Evolutionary conservation across 257 asterid species (phyloP).

Genomic region (Fraxinus americana): DNA sequence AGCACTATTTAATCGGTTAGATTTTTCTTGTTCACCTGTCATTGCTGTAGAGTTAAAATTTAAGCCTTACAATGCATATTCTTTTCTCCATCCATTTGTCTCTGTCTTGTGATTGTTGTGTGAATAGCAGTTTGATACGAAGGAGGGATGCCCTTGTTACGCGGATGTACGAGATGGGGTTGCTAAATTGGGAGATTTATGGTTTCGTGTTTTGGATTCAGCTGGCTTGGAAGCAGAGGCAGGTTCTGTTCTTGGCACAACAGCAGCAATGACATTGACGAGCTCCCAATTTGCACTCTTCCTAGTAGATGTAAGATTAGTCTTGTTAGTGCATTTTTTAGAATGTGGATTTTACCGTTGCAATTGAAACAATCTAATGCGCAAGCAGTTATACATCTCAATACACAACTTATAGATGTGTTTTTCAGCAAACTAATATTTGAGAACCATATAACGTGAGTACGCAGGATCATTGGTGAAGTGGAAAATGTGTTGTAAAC

Average conservation of each 20-base stretch:
- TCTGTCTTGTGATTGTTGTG: conserved; percentile 21
- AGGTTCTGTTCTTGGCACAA: conserved; percentile 92
- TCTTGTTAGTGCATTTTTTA: conserved; percentile 12
- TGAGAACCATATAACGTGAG: conserved; percentile 6
- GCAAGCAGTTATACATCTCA: conserved; percentile 8
- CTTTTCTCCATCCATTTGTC: conserved; percentile 9
- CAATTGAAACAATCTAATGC: conserved; percentile 5
- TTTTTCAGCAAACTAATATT: conserved; percentile 8
- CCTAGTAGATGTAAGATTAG: conserved; percentile 84
- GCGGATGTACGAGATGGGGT: conserved; percentile 92
- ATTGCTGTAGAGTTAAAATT: background rate
- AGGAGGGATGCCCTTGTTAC: conserved; percentile 99
- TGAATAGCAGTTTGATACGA: conserved; percentile 68
- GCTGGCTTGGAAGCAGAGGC: conserved; percentile 99
- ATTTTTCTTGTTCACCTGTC: conserved; percentile 16
- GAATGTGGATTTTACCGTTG: conserved; percentile 1
- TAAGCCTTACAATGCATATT: conserved; percentile 8
- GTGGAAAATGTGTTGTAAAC: background rate
- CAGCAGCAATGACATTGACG: conserved; percentile 87
- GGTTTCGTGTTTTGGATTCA: conserved; percentile 89
- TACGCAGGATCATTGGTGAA: background rate
- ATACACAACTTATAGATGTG: conserved; percentile 14
- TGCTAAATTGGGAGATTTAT: conserved; percentile 84
- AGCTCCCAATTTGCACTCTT: conserved; percentile 72
- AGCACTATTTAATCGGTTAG: conserved; percentile 85